Base-by-base conservation (phyloP, 352 stramenopile species). In the Pythium dissimile region DNA sequence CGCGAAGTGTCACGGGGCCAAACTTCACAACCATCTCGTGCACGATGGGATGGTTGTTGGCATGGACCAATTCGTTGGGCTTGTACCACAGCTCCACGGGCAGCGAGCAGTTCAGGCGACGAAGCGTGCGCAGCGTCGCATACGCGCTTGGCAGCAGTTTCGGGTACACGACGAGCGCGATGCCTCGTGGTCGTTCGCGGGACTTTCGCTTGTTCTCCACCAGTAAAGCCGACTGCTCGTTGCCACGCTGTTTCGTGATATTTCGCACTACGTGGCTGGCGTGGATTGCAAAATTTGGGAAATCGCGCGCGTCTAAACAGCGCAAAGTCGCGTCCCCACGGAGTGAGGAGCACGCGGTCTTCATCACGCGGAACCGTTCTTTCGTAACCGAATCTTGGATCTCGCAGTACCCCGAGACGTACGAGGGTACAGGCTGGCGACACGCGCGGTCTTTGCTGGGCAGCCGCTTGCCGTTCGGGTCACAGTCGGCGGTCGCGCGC, bases 21-120 rank as follows among this genome's bases (percentile, higher is more conserved):
- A 82, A 77, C 0, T 67, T 61, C 10, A 54, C 30, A 28, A 59
- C 63, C 63, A 89, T 75, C 18, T 37, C 56, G 21, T 41, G 26
- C 28, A 78, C 12, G 28, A 75, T 69, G 15, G 42, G 31, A 26
- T 70, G 23, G n/a, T 6, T 38, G 1, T 23, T 37, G 12, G 45
- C 28, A 4, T 58, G 32, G 7, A 46, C 38, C 1, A 72, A 21
- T 27, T 75, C 61, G 2, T 52, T 54, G 1, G 45, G 42, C 16
- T 43, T 35, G 21, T 81, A 79, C 80, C 80, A 92, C 4, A 92
- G 46, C 62, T 92, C 82, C n/a, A 92, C 81, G 1, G 74, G 72
- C 3, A 90, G 68, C 21, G 69, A 64, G 53, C 80, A 92, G n/a
- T 67, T 61, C 12, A 75, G 64, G 0, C 59, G 68, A 0, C 78